Conservation (phyloP, 306 rosid genomes). For the Trifolium dubium region DNA sequence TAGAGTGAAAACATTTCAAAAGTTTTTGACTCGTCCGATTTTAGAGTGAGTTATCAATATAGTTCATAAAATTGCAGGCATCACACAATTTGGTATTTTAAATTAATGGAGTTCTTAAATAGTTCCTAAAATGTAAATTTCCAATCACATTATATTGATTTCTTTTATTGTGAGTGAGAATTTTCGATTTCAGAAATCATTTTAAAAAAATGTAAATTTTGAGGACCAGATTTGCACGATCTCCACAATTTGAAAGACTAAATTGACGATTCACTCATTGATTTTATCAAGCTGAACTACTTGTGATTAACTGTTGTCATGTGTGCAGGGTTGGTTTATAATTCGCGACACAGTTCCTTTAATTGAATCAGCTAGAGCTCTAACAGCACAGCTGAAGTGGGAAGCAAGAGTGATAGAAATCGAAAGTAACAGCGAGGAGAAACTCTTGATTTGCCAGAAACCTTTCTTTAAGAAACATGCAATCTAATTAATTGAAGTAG, state of each 20-base stretch:
- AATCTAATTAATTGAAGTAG: constrained; percentile 50
- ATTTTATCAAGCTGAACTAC: not conserved
- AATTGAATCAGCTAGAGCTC: constrained; percentile 77
- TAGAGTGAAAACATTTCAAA: not conserved
- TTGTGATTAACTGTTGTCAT: constrained; percentile 37
- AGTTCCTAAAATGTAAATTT: not conserved
- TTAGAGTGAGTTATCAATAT: not conserved
- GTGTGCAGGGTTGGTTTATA: constrained; percentile 92
- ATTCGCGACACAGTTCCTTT: constrained; percentile 70
- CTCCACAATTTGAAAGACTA: not conserved
- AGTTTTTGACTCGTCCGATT: not conserved
- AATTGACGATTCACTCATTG: not conserved
- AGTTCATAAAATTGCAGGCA: not conserved
- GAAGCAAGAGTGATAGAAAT: constrained; percentile 85
- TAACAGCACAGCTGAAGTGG: constrained; percentile 84
- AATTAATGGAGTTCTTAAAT: not conserved
- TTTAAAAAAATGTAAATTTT: no score
- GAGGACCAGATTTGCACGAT: not conserved
- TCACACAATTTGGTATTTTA: not conserved
- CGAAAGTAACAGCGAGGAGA: constrained; percentile 83
- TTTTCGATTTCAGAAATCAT: not conserved
- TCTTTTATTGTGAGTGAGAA: not conserved
- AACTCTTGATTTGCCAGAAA: constrained; percentile 89
- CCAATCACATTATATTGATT: not conserved
- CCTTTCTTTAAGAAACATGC: constrained; percentile 81